Evolutionary conservation across 768 basidiomycete genomes (phyloP).

Genomic region (Rhizopogon rudus): DNA sequence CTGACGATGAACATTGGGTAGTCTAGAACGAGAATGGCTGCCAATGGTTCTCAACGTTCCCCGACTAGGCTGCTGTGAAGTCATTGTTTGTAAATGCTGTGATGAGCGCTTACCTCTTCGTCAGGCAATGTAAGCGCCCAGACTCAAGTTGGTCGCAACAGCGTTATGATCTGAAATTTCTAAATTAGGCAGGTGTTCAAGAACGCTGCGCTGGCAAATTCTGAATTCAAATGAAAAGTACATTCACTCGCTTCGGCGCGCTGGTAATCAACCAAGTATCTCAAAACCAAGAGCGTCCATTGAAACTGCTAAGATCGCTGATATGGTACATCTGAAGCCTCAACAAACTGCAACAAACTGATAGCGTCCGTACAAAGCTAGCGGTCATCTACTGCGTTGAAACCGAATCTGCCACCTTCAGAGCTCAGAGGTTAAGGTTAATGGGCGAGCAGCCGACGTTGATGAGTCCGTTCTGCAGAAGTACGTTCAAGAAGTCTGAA

Average conservation of each 20-base stretch:
- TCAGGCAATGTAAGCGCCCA: too few species aligned
- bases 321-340: background rate
- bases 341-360: background rate
- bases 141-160: too few species aligned
- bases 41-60: background rate
- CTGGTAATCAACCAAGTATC: background rate
- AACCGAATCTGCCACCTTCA: background rate
- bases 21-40: background rate
- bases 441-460: constrained; percentile 7
- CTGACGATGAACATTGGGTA: background rate
- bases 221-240: too few species aligned
- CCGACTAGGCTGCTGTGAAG: background rate
- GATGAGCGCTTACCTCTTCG: background rate
- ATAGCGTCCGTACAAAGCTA: background rate
- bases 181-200: too few species aligned
- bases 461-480: constrained; percentile 2
- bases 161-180: too few species aligned
- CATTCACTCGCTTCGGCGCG: too few species aligned
- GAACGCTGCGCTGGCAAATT: too few species aligned
- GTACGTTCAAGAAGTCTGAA: background rate
- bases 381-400: background rate
- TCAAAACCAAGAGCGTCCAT: background rate
- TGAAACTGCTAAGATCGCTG: background rate
- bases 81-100: background rate
- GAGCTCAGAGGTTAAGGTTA: background rate